Percentiles rank a stretch among this genome's conserved stretches.
phyloP scores from a whole-genome alignment of 305 asterid genomes.

The Lippia alba region DNA sequence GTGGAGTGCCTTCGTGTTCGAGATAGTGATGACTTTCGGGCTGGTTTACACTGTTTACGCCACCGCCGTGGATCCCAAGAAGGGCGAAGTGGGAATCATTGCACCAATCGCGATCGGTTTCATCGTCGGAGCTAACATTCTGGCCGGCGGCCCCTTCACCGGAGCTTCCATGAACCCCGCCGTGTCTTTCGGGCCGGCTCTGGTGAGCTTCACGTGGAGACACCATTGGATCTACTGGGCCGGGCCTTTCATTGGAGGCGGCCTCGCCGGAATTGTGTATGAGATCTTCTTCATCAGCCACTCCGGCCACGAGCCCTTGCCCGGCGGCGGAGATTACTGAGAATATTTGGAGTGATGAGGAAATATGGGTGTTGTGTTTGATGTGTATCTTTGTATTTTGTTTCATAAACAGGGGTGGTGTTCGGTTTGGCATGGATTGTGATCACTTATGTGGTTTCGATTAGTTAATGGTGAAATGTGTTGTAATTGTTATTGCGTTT shows the following conservation, averaged over 20 bases:
- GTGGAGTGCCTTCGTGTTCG: conserved; percentile 57
- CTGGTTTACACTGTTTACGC: conserved; percentile 71
- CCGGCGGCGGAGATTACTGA: conserved; percentile 29
- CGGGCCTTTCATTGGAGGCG: conserved; percentile 64
- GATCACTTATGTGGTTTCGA: not conserved
- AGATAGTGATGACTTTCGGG: conserved; percentile 71
- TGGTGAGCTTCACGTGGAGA: conserved; percentile 58
- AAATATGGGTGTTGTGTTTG: not conserved
- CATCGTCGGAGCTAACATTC: conserved; percentile 63
- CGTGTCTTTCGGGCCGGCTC: conserved; percentile 63
- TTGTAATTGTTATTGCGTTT: not conserved
- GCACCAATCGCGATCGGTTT: conserved; percentile 66
- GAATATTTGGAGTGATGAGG: not conserved
- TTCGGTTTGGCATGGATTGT: not conserved
- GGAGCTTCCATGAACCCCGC: conserved; percentile 81
- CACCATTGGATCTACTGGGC: conserved; percentile 73
- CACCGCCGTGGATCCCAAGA: conserved; percentile 65
- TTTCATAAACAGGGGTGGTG: not conserved
- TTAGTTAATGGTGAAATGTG: not conserved
- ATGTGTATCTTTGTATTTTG: not conserved
- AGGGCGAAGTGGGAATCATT: conserved; percentile 57
- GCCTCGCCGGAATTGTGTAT: conserved; percentile 50
- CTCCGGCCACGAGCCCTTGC: conserved; percentile 31
- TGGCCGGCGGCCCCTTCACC: conserved; percentile 64
- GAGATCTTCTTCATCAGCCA: conserved; percentile 37